phyloP scores from a whole-genome alignment of 1,139 yeast species.

The Fermentozyma sake region DNA sequence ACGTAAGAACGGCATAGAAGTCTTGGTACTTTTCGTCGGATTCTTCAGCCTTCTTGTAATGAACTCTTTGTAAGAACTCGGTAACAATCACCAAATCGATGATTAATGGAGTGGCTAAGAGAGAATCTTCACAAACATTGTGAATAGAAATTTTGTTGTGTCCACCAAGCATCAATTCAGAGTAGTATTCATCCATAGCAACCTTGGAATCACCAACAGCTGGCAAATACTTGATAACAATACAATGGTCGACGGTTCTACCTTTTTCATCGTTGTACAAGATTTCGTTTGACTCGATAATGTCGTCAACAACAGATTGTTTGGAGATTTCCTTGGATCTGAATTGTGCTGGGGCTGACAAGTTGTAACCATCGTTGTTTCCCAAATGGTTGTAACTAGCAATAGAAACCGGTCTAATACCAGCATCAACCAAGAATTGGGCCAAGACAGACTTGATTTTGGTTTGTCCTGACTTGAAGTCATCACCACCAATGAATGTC shows the following conservation, averaged over 20 bases:
- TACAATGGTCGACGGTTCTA: conserved; percentile 83
- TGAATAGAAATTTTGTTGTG: conserved; percentile 92
- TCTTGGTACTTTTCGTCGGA: conserved; percentile 47
- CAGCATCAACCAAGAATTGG: conserved; percentile 94
- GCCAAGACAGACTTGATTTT: conserved; percentile 93
- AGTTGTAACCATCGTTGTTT: conserved; percentile 91
- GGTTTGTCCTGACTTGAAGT: conserved; percentile 96
- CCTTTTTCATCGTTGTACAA: conserved; percentile 81
- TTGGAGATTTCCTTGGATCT: conserved; percentile 93
- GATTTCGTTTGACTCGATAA: conserved; percentile 83
- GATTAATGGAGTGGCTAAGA: conserved; percentile 91
- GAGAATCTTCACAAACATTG: conserved; percentile 94
- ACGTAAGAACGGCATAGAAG: conserved; percentile 82
- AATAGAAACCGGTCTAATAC: conserved; percentile 89
- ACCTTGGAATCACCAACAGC: conserved; percentile 97
- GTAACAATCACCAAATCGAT: conserved; percentile 87
- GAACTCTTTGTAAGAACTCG: conserved; percentile 84
- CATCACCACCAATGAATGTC: conserved; percentile 92
- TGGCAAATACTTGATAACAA: conserved; percentile 88
- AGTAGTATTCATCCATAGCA: conserved; percentile 97
- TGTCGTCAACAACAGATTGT: conserved; percentile 90
- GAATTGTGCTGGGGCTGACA: conserved; percentile 90
- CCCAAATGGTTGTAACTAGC: conserved; percentile 97
- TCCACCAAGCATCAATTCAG: conserved; percentile 96
- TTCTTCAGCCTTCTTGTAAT: conserved; percentile 55